Evolutionary conservation across 2,329 filamentous ascomycete genomes (phyloP).

Genomic region (Ceratocystis cubensis): DNA sequence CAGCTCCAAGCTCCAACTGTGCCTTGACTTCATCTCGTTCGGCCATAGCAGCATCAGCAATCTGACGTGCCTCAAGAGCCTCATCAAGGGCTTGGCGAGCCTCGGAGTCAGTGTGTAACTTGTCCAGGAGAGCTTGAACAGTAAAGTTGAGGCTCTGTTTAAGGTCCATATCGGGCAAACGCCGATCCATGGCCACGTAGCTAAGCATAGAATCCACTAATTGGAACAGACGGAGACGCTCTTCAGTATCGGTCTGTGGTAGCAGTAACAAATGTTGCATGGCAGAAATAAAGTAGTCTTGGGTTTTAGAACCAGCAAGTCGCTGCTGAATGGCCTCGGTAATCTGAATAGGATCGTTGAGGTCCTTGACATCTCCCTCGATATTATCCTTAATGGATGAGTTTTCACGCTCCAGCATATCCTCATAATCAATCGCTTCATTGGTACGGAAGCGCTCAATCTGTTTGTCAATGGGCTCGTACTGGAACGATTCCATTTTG

Average conservation of each 20-base stretch:
- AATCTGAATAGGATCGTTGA: constrained; percentile 86
- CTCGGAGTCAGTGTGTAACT: constrained; percentile 91
- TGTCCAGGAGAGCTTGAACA: constrained; percentile 87
- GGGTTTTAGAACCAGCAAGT: constrained; percentile 68
- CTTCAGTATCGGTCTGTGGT: constrained; percentile 80
- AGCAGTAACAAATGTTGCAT: constrained; percentile 92
- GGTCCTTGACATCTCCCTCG: constrained; percentile 76
- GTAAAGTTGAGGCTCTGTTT: constrained; percentile 97
- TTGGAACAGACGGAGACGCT: constrained; percentile 90
- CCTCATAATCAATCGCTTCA: constrained; percentile 96
- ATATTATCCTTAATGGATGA: constrained; percentile 81
- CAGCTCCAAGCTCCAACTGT: constrained; percentile 78
- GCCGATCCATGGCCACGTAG: constrained; percentile 95
- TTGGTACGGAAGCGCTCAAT: constrained; percentile 86
- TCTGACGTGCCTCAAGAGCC: constrained; percentile 75
- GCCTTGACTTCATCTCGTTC: constrained; percentile 91
- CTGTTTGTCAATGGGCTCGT: constrained; percentile 97
- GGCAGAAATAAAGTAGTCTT: constrained; percentile 92
- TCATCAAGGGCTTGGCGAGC: constrained; percentile 87
- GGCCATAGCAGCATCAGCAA: constrained; percentile 89
- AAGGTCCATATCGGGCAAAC: constrained; percentile 90
- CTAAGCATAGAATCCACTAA: constrained; percentile 97
- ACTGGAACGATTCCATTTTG: constrained; percentile 98
- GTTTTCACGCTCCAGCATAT: constrained; percentile 82
- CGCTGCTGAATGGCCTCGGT: constrained; percentile 84